Base-by-base conservation (phyloP, 148 eudicot species). In the Agrostemma githago region DNA sequence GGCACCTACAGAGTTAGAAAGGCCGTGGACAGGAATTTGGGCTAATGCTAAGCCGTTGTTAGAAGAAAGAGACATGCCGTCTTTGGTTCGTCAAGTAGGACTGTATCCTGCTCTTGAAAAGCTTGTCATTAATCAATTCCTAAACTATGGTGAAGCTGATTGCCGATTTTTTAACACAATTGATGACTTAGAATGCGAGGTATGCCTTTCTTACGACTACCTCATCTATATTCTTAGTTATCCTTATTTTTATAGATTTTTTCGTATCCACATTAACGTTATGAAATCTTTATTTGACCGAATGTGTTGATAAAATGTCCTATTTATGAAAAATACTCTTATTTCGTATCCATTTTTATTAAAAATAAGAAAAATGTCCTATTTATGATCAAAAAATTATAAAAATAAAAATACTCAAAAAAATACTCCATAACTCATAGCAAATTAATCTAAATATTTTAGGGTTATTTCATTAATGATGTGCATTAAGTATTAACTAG, bases 181-280 rank as follows among this genome's bases (percentile, higher is more conserved):
- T 79, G 71, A 79, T 62, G 65, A 53, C 46, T 68, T 79, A 74
- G 82, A 79, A 59, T 62, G 43, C 37, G 51, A 79, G 82, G 82
- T 79, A 79, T 56, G 78, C 44, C 4, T 0, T 60, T 60, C 4
- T 60, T 0, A 26, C 34, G 34, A 26, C 34, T 26, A 26, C 34
- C 0, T 60, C 9, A 19, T 60, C 1, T 11, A 60, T 60, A 5
- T 19, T 62, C 3, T 20, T 21, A 20, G 3, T 21, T 17, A 4
- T 61, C 20, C 6, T 61, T 61, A 19, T 21, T 1, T 17, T 59
- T 59, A 7, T 1, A 2, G 1, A 0, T 4, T 0, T 59, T 59
- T 58, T 26, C 34, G 34, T 26, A 26, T 26, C 34, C 34, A 26
- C 34, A 26, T 26, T 26, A 26, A 26, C 34, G n/a, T n/a, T n/a